Evolutionary conservation across 495 filamentous ascomycete genomes (phyloP), one percentile per base, ranked within the genome.

Genomic region (Aspergillus haitiensis): DNA sequence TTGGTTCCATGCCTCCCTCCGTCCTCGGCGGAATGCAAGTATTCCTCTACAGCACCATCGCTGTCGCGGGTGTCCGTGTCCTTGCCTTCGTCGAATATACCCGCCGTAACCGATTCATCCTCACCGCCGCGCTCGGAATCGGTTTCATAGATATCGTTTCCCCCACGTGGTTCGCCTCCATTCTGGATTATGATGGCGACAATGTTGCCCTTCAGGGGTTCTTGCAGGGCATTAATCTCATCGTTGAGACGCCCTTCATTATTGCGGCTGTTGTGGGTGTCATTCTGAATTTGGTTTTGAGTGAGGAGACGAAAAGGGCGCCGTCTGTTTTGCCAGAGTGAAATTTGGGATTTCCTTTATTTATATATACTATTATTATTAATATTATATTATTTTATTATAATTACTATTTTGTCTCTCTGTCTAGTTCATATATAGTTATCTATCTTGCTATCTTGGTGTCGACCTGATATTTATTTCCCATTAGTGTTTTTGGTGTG

Each of bases 21-120:
- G 90, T 93, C 1, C 78, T 94, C 4, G 90, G 91, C 21, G 91
- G 91, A 36, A 93, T 94, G 88, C 93, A 91, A 10, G 92, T 90
- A 0, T 94, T 94, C 71, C 78, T 96, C 5, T 94, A 93, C 73
- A 79, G 79, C 67, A 79, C 89, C 9, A 91, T 96, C 27, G 85
- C 87, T 10, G 87, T 92, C 3, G 91, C 88, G 0, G 91, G 91
- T 62, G 82, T 94, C 56, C 82, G 86, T 50, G 93, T 96, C 58
- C 86, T 92, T 59, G 78, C 83, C 27, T 84, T 87, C 13, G 80
- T 89, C 3, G 81, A 85, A 4, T 93, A 93, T 71, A 92, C 84
- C 36, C 81, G 90, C 11, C 86, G 90, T 40, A 93, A 89, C 65
- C 81, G 91, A 10, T 96, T 94, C 75, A 88, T 96, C 66, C 79